A percentile compares a stretch with the other conserved stretches of the same genome.
These are phyloP conservation scores for Pseudogymnoascus sp. DNA, from an alignment of 2,329 filamentous ascomycete genomes.

Conservation along the genomic window DNA sequence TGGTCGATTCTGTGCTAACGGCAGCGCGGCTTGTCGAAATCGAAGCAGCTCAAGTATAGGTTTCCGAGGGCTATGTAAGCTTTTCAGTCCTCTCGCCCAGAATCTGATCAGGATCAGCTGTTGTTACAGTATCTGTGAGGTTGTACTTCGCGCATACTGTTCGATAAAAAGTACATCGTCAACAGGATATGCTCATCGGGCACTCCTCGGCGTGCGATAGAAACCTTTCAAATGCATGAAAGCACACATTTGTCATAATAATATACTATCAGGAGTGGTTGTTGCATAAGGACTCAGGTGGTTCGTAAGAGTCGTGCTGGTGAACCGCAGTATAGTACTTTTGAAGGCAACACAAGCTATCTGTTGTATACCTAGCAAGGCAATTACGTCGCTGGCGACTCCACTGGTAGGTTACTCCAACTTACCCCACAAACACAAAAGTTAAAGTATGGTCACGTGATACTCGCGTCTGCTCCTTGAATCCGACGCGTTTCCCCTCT, in stretches of 20 bases:
- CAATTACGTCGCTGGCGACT: not conserved
- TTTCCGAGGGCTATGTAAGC: not conserved
- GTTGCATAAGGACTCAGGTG: not conserved
- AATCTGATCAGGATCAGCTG: not conserved
- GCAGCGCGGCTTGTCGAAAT: not conserved
- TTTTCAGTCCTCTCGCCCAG: not conserved
- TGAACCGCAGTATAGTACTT: not conserved
- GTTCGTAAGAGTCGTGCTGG: not conserved
- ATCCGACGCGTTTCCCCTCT: not conserved
- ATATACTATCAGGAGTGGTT: not conserved
- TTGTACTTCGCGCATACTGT: not conserved
- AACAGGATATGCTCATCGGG: slow-evolving; percentile 4
- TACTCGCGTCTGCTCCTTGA: not conserved
- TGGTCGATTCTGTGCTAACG: not conserved
- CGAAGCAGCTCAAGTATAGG: not conserved
- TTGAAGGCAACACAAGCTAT: not conserved
- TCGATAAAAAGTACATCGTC: slow-evolving; percentile 1
- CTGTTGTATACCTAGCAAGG: not conserved
- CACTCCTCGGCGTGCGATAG: not conserved
- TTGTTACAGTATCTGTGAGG: slow-evolving; percentile 1
- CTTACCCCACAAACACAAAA: slow-evolving; percentile 1
- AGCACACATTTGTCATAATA: not conserved
- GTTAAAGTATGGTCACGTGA: not conserved
- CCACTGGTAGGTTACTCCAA: not conserved
- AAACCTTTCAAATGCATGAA: slow-evolving; percentile 5